Evolutionary conservation across 179 eudicot genomes (phyloP).

Genomic region (Nepenthes alata): DNA sequence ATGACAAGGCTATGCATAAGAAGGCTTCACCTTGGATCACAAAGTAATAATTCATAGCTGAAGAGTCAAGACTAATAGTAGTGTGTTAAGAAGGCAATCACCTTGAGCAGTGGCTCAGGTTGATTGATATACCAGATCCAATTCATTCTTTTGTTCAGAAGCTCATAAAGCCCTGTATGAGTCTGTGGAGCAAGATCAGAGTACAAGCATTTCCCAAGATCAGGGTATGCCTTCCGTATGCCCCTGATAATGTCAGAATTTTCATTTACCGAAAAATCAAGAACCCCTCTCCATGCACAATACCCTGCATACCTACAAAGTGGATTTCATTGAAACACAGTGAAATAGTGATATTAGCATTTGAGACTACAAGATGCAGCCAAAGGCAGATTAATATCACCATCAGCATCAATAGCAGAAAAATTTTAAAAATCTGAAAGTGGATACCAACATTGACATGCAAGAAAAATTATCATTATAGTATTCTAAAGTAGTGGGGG

Average conservation of each 20-base stretch:
- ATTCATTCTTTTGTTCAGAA: conserved; percentile 50
- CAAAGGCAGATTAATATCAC: not conserved
- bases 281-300: conserved; percentile 92
- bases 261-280: conserved; percentile 35
- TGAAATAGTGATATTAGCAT: no score
- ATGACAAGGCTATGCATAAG: no score
- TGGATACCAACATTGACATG: no score
- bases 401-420: no score
- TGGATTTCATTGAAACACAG: not conserved
- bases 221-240: conserved; percentile 43
- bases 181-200: conserved; percentile 41
- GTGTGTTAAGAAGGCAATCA: conserved; percentile 1
- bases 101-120: conserved; percentile 64
- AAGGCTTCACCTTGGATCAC: no score
- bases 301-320: conserved; percentile 61
- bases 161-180: conserved; percentile 62
- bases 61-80: no score
- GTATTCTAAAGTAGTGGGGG: no score
- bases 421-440: no score
- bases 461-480: no score
- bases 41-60: no score
- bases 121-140: conserved; percentile 86
- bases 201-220: conserved; percentile 67
- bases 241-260: conserved; percentile 30
- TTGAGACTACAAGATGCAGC: no score